These are phyloP conservation scores for Penicillium macrosclerotiorum DNA, from an alignment of 495 filamentous ascomycete species.

Conservation along the genomic window DNA sequence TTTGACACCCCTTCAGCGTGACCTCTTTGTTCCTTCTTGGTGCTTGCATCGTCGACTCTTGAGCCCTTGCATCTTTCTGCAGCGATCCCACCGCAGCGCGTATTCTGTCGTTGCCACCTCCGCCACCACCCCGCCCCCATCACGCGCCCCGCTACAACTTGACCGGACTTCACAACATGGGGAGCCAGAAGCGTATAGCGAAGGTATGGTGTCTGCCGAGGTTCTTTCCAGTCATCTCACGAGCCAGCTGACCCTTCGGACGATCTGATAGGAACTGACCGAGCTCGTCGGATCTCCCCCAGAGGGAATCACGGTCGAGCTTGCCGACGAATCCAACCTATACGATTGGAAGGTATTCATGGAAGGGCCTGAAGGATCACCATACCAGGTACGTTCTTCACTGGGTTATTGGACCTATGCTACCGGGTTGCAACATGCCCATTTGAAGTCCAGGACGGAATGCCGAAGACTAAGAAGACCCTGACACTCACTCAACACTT, in stretches of 20 bases:
- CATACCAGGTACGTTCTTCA: slow-evolving; percentile 58
- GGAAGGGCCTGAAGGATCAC: slow-evolving; percentile 67
- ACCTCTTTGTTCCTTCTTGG: no score
- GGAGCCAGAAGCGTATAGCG: slow-evolving; percentile 58
- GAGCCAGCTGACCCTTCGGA: slow-evolving; percentile 1
- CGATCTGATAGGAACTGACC: slow-evolving; percentile 61
- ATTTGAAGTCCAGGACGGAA: no score
- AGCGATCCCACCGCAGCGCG: background rate
- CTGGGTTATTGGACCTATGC: background rate
- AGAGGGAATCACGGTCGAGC: slow-evolving; percentile 59
- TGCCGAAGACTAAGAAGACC: no score
- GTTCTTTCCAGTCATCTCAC: background rate
- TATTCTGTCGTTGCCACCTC: slow-evolving; percentile 1
- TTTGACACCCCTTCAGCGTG: slow-evolving; percentile 12
- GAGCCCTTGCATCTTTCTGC: slow-evolving; percentile 4
- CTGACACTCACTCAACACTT: no score
- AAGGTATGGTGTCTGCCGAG: slow-evolving; percentile 42
- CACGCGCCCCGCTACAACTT: slow-evolving; percentile 13
- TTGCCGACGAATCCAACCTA: slow-evolving; percentile 71
- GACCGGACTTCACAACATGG: slow-evolving; percentile 32
- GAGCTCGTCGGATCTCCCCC: slow-evolving; percentile 66
- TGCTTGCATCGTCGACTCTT: slow-evolving; percentile 24
- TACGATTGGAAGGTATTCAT: slow-evolving; percentile 81
- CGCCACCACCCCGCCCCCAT: slow-evolving; percentile 13
- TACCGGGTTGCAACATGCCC: no score